Conservation (phyloP, 108 stramenopile species). For the Pseudonitzschia delicatissima region DNA sequence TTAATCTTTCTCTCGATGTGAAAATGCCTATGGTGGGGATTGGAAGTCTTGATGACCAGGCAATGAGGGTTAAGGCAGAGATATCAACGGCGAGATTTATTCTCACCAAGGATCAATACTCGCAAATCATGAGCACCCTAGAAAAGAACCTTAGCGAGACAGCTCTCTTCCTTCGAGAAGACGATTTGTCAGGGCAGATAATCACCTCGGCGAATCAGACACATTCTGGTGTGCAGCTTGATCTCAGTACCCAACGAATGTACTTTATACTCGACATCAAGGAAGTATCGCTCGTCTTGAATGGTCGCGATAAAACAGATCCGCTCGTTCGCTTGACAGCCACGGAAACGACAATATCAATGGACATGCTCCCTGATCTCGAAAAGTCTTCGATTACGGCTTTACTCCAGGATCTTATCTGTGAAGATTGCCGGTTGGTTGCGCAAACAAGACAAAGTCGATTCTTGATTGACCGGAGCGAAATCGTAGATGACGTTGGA, state of each 20-base stretch:
- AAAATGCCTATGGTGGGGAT: conserved; percentile 45
- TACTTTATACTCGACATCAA: conserved; percentile 53
- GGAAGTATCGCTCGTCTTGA: conserved; percentile 55
- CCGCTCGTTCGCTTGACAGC: conserved; percentile 61
- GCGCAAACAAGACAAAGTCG: conserved; percentile 48
- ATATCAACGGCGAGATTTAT: conserved; percentile 57
- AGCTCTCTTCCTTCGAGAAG: conserved; percentile 57
- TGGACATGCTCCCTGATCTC: conserved; percentile 52
- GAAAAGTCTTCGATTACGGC: conserved; percentile 36
- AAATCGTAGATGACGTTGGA: conserved; percentile 23
- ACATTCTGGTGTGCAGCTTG: conserved; percentile 63
- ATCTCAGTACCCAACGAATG: conserved; percentile 46
- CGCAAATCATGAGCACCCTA: conserved; percentile 63
- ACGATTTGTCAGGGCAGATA: conserved; percentile 9
- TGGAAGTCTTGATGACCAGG: conserved; percentile 62
- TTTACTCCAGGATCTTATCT: conserved; percentile 65
- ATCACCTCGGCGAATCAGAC: conserved; percentile 18
- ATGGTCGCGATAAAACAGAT: conserved; percentile 37
- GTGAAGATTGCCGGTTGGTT: conserved; percentile 54
- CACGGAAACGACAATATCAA: conserved; percentile 42
- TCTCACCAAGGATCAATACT: conserved; percentile 58
- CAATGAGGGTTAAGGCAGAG: conserved; percentile 57
- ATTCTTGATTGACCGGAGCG: conserved; percentile 47
- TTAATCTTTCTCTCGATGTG: conserved; percentile 51
- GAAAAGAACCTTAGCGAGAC: conserved; percentile 68